Base-by-base conservation (phyloP, 208 protist genomes). In the Trypanosoma avium region DNA sequence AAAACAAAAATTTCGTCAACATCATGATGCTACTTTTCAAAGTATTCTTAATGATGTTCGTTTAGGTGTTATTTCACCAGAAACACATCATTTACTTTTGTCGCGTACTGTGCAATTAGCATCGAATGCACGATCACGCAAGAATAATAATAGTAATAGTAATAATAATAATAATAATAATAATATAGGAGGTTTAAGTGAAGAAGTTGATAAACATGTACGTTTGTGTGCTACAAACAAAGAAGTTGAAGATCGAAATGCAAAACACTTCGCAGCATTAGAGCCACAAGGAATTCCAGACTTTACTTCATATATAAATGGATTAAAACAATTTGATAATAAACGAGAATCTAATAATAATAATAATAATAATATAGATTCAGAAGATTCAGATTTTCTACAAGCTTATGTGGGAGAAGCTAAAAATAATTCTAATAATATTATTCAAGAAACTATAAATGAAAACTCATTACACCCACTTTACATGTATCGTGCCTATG, bases 151-250 rank as follows among this genome's bases (percentile, higher is more conserved):
- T 7, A 9, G 17, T 22, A 21, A 13, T 35, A 19, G 29, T 59
- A 22, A 22, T 17, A 49, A 66, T 9, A 61, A 46, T 15, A 36
- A 52, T 19, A 7, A 29, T 22, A 21, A 13, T 35, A 19, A 40
- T 59, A 22, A 22, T 17, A 49, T 8, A 40, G 26, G 40, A 12
- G n/a, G 27, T 2, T 30, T 26, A 7, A 13, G 58, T n/a, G 62
- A 5, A 13, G 56, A 66, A 10, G 56, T 38, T 6, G 46, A 52
- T 19, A 9, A 26, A 10, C 73, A 68, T 42, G 73, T 93, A 17
- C 82, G 86, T 5, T 56, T 93, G 29, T 93, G 75, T 54, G 86
- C 66, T 19, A 88, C 82, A 7, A 93, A 93, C 72, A 71, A 57
- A 43, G 82, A 87, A 48, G 86, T 90, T 12, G 82, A 88, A 46